Conservation (phyloP, 257 asterid species). For the Leptodermis oblonga region DNA sequence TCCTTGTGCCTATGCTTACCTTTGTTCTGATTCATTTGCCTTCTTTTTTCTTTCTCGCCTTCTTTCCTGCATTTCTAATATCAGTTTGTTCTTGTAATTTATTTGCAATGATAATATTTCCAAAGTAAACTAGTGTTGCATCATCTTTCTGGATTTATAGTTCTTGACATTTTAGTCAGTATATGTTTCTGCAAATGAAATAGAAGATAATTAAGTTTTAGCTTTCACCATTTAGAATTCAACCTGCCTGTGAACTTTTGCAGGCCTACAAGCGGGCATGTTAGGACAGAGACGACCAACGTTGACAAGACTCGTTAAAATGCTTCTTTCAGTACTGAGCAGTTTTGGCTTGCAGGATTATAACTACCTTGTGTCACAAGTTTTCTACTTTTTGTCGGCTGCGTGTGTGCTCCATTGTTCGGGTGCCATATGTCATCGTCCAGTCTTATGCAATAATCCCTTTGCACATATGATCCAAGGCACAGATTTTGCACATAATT, state of each 20-base stretch:
- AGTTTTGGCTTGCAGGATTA: neutral
- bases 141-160: neutral
- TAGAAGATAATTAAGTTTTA: neutral
- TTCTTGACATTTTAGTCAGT: neutral
- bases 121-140: neutral
- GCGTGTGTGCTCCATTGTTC: neutral
- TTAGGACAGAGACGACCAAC: slow-evolving; percentile 1
- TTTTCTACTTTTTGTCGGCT: neutral
- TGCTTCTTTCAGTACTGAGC: neutral
- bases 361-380: neutral
- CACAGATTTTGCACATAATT: neutral
- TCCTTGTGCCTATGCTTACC: neutral
- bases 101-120: neutral
- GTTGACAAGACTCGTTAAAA: neutral
- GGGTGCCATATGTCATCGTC: neutral
- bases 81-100: neutral
- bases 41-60: neutral
- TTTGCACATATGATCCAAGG: neutral
- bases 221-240: neutral
- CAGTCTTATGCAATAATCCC: neutral
- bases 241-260: slow-evolving; percentile 14
- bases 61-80: neutral
- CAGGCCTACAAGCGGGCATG: slow-evolving; percentile 47
- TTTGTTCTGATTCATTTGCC: neutral
- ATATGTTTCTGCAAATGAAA: slow-evolving; percentile 4